Evolutionary conservation across 1,284 basidiomycete species (phyloP).

Genomic region (Boletus sp.): DNA sequence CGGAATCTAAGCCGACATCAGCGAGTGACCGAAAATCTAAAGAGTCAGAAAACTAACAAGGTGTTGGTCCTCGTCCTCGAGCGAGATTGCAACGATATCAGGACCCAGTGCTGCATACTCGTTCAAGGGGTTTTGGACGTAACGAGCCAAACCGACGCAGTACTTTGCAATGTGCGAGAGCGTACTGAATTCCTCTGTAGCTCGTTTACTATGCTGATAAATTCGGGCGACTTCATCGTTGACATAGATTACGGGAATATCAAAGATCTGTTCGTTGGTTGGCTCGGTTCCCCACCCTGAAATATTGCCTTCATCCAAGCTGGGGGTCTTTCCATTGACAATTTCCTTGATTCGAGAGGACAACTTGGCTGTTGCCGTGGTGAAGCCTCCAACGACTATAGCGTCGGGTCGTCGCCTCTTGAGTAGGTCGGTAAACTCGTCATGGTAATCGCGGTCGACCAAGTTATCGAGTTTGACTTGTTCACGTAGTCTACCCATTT

Average conservation of each 20-base stretch:
- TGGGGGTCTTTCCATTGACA: conserved; percentile 30
- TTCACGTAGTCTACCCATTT: conserved; percentile 84
- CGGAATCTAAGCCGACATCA: conserved; percentile 55
- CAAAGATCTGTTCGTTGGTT: conserved; percentile 42
- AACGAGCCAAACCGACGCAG: conserved; percentile 91
- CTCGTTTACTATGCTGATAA: conserved; percentile 89
- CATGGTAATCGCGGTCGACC: conserved; percentile 58
- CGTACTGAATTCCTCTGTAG: conserved; percentile 81
- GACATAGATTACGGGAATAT: conserved; percentile 79
- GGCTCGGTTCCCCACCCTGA: conserved; percentile 34
- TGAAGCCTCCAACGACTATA: conserved; percentile 87
- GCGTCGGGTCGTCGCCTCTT: conserved; percentile 83
- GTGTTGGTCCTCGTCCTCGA: conserved; percentile 84
- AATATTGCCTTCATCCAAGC: conserved; percentile 27
- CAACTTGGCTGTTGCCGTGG: conserved; percentile 75
- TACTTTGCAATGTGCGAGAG: conserved; percentile 85
- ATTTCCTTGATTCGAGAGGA: conserved; percentile 61
- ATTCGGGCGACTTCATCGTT: conserved; percentile 92
- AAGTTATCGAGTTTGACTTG: conserved; percentile 88
- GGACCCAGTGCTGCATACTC: conserved; percentile 86
- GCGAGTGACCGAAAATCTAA: neutral
- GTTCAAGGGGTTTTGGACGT: conserved; percentile 90
- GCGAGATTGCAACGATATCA: conserved; percentile 78
- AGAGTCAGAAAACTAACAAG: conserved; percentile 51
- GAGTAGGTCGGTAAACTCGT: conserved; percentile 81